Base-by-base conservation (phyloP, 192 early-diverging fungal species). In the Rhizoclosmatium globosum region DNA sequence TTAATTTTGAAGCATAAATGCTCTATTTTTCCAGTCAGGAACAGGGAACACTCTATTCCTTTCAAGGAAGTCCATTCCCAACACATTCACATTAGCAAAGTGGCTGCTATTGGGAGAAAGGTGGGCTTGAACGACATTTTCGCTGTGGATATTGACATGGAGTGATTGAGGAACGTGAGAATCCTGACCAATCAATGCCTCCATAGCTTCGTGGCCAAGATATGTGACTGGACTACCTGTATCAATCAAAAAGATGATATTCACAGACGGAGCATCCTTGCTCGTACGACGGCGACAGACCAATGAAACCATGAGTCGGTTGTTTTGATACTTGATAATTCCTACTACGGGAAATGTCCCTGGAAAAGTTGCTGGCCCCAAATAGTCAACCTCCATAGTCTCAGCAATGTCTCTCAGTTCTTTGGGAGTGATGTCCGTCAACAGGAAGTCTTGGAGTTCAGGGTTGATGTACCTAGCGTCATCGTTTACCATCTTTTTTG, bases 231-330 rank as follows among this genome's bases (percentile, higher is more conserved):
- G 50, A 53, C 9, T 13, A 53, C 50, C 50, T 53, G 50, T 53
- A 53, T 53, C 17, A 53, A 53, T 53, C 50, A 53, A 53, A 53
- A 53, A 53, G 50, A 53, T 17, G 50, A 53, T 17, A 17, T 53
- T 53, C 9, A 53, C 50, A 53, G 50, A 53, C 6, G 50, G 50
- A 53, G 17, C 50, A 53, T 53, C 50, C 50, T 53, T 53, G 9
- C 17, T 53, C 17, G 61, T 64, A 7, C 39, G 61, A 39, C 61
- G 61, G 6, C 61, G 61, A 64, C 61, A 64, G 61, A 64, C 61
- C 61, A 64, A 64, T 64, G 61, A 39, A 64, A 64, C 61, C 61
- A 64, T 64, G 23, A 64, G 61, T 64, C 61, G 61, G 39, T 64
- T 0, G 23, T 64, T 64, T 21, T 64, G 61, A 64, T 21, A 7